These are phyloP conservation scores for Hyaloscypha bicolor DNA, from an alignment of 495 filamentous ascomycete species.

Conservation along the genomic window DNA sequence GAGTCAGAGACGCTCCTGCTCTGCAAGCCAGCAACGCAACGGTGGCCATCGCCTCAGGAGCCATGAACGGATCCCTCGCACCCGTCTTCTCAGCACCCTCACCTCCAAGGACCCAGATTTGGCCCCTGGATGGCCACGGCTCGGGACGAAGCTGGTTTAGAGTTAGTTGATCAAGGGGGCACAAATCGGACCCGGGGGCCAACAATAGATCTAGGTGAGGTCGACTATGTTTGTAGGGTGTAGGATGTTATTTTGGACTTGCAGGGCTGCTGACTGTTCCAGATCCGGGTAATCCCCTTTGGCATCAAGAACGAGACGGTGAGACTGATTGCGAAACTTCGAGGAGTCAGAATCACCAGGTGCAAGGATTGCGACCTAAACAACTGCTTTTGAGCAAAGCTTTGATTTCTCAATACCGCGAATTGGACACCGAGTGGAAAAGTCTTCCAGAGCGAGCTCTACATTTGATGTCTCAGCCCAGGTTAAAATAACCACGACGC, in stretches of 20 bases:
- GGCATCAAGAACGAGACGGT: not conserved
- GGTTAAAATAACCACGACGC: not conserved
- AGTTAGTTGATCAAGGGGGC: not conserved
- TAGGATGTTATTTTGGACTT: not conserved
- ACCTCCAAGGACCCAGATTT: too few relatives aligned
- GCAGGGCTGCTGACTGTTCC: not conserved
- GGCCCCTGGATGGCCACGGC: too few relatives aligned
- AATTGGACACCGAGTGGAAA: not conserved
- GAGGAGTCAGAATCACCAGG: not conserved
- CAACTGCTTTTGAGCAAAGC: not conserved
- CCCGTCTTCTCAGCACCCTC: too few relatives aligned
- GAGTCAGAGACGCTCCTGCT: too few relatives aligned
- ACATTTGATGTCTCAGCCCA: not conserved
- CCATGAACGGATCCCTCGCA: too few relatives aligned
- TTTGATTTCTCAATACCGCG: not conserved
- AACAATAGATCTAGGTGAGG: not conserved
- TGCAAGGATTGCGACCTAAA: not conserved
- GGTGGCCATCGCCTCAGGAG: too few relatives aligned
- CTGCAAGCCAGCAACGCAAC: too few relatives aligned
- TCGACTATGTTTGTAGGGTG: not conserved
- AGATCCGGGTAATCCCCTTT: not conserved
- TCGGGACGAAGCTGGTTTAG: not conserved
- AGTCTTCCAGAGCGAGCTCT: not conserved
- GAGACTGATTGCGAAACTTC: not conserved
- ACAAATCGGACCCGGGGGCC: not conserved